phyloP scores from a whole-genome alignment of 805 yeast genomes.

The Priceomyces haplophilus region DNA sequence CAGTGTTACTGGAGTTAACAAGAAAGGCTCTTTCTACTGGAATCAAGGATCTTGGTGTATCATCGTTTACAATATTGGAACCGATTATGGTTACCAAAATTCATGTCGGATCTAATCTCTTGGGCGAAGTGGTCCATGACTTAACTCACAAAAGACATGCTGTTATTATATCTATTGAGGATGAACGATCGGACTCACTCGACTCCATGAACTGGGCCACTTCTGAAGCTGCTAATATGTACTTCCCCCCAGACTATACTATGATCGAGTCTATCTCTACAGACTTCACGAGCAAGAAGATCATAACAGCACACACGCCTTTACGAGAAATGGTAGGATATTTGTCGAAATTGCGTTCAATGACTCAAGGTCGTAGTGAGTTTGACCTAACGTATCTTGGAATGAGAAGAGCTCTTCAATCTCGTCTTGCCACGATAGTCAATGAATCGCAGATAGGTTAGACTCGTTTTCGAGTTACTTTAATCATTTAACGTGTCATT shows the following conservation, averaged over 20 bases:
- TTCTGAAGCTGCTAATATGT: constrained; percentile 58
- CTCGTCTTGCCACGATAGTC: constrained; percentile 34
- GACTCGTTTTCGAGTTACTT: too few species aligned
- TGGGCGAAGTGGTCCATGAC: constrained; percentile 85
- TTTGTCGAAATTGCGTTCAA: constrained; percentile 66
- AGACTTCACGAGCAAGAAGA: constrained; percentile 43
- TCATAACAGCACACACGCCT: constrained; percentile 78
- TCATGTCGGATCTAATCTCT: constrained; percentile 61
- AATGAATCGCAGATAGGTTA: constrained; percentile 11
- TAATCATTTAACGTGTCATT: too few species aligned
- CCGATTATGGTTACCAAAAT: constrained; percentile 82
- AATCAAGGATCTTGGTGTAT: constrained; percentile 17
- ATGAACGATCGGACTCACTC: constrained; percentile 42
- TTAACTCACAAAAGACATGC: constrained; percentile 78
- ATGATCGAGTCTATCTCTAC: constrained; percentile 16
- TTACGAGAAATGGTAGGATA: constrained; percentile 90
- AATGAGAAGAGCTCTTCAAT: constrained; percentile 63
- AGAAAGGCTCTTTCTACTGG: constrained; percentile 31
- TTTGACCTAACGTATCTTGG: constrained; percentile 76
- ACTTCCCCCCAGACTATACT: constrained; percentile 77
- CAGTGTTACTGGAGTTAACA: constrained; percentile 44
- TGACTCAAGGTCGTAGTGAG: constrained; percentile 86
- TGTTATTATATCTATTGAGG: constrained; percentile 66
- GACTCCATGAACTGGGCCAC: constrained; percentile 46
- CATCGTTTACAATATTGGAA: constrained; percentile 61